A percentile compares a stretch with the other conserved stretches of the same genome.
Conservation (phyloP, 257 asterid genomes). For the Przewalskia tangutica region DNA sequence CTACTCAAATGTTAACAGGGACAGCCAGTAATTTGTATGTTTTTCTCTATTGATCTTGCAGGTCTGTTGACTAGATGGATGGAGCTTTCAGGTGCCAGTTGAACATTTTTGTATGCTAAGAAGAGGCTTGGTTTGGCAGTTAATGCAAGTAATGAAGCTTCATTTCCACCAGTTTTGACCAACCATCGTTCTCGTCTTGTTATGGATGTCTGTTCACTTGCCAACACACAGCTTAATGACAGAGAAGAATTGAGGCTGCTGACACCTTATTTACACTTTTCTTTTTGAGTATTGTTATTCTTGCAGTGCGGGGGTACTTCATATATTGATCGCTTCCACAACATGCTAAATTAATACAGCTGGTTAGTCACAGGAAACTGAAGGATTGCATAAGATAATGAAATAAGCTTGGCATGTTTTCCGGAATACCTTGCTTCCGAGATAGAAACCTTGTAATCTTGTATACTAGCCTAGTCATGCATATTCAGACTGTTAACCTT, state of each 20-base stretch:
- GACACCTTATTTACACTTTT: not conserved
- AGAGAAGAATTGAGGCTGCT: not conserved
- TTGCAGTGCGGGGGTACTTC: not conserved
- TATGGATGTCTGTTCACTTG: not conserved
- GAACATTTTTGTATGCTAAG: not conserved
- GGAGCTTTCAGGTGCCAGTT: not conserved
- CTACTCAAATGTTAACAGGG: not conserved
- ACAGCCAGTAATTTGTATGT: not conserved
- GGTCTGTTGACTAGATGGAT: not conserved
- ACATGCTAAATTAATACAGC: not conserved
- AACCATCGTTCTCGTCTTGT: not conserved
- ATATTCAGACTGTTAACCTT: not conserved
- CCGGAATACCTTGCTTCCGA: not conserved
- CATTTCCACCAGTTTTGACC: not conserved
- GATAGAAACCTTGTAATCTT: not conserved
- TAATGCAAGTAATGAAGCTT: not conserved
- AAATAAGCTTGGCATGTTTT: not conserved
- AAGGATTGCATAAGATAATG: not conserved
- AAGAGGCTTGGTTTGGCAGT: not conserved
- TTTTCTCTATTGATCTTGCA: not conserved
- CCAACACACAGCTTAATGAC: not conserved
- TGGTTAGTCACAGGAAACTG: constrained; percentile 1
- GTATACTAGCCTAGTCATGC: not conserved
- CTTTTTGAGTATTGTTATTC: not conserved
- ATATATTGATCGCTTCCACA: not conserved